phyloP scores from a whole-genome alignment of 345 rosid genomes.

The Acer campestre region DNA sequence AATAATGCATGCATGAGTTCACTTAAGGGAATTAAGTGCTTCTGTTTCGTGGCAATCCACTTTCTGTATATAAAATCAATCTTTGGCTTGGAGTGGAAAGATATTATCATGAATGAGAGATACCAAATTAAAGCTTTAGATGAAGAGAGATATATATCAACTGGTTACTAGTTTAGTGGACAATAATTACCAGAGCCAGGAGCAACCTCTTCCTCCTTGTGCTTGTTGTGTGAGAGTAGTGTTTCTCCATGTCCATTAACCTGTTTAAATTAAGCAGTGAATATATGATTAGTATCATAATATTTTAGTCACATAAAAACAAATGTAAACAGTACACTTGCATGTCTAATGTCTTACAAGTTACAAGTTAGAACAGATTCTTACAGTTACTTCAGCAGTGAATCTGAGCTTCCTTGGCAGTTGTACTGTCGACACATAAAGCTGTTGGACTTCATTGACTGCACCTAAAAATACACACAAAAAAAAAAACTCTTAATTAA shows the following conservation, averaged over 20 bases:
- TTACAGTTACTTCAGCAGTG: slow-evolving; percentile 29
- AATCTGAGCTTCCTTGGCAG: slow-evolving; percentile 50
- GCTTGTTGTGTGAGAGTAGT: slow-evolving; percentile 8
- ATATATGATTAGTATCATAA: background rate
- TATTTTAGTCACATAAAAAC: too few relatives aligned
- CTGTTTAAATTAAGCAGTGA: slow-evolving; percentile 3
- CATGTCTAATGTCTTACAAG: background rate
- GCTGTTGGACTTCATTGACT: slow-evolving; percentile 1
- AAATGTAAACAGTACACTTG: too few relatives aligned
- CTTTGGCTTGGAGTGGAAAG: too few relatives aligned
- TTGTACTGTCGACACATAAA: background rate
- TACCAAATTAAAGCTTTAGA: background rate
- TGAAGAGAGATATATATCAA: background rate
- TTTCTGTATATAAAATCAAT: too few relatives aligned
- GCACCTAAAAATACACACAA: background rate
- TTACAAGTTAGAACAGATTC: background rate
- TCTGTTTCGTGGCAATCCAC: too few relatives aligned
- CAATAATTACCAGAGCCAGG: background rate
- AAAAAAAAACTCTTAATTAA: background rate
- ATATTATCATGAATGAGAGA: too few relatives aligned
- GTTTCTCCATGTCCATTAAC: slow-evolving; percentile 9
- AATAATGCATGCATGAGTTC: too few relatives aligned
- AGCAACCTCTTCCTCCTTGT: background rate
- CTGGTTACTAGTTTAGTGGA: background rate
- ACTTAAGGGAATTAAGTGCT: too few relatives aligned